Percentiles rank a stretch among this genome's conserved stretches.
Evolutionary conservation across 1,284 basidiomycete species (phyloP).

Genomic region (Fomitopsis schrenkii): DNA sequence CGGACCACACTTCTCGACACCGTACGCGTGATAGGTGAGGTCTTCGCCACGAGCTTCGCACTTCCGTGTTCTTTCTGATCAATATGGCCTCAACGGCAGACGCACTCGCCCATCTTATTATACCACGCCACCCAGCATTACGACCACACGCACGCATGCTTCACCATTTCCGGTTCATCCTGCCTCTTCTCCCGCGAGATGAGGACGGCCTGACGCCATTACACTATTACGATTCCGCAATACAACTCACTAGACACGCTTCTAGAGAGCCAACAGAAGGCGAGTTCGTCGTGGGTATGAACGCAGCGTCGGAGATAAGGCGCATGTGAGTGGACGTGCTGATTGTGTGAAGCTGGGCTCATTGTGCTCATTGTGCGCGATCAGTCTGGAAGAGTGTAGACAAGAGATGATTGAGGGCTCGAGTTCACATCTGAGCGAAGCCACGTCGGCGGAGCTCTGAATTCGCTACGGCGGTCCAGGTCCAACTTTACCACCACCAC

Average conservation of each 20-base stretch:
- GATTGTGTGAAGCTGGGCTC: neutral
- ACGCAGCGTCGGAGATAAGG: slow-evolving; percentile 60
- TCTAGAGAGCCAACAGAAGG: slow-evolving; percentile 60
- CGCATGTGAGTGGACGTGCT: slow-evolving; percentile 36
- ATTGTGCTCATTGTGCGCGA: neutral
- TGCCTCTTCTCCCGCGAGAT: slow-evolving; percentile 60
- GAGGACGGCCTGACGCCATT: slow-evolving; percentile 59
- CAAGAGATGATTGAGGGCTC: slow-evolving; percentile 59
- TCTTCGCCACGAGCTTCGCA: slow-evolving; percentile 4
- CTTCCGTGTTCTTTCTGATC: neutral
- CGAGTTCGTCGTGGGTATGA: slow-evolving; percentile 67
- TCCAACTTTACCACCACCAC: neutral
- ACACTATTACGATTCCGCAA: slow-evolving; percentile 72
- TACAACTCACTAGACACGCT: slow-evolving; percentile 72
- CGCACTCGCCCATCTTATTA: slow-evolving; percentile 57
- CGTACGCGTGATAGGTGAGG: slow-evolving; percentile 60
- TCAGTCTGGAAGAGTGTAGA: slow-evolving; percentile 56
- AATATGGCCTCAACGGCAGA: slow-evolving; percentile 34
- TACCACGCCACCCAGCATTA: slow-evolving; percentile 56
- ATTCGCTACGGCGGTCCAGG: neutral
- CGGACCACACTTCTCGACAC: slow-evolving; percentile 63
- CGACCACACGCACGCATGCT: slow-evolving; percentile 68
- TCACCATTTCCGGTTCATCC: slow-evolving; percentile 68
- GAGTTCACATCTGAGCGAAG: slow-evolving; percentile 32
- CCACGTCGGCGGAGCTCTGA: slow-evolving; percentile 13